Base-by-base conservation (phyloP, 2,329 filamentous ascomycete genomes). In the Corinectria fuckeliana region DNA sequence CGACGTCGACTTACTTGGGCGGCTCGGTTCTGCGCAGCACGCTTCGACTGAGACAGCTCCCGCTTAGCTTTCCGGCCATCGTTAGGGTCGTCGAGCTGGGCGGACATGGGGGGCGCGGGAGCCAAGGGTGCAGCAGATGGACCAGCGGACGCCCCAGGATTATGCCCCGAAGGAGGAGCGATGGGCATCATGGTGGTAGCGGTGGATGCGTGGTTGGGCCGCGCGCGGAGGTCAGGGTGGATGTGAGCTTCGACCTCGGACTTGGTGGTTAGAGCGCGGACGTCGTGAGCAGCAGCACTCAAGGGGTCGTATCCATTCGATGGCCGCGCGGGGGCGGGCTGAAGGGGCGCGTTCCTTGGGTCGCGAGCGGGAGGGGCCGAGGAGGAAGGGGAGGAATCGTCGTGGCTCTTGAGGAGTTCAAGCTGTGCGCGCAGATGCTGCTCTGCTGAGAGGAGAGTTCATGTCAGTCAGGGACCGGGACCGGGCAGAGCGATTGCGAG, bases 11-110 rank as follows among this genome's bases (percentile, higher is more conserved):
- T 73, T 85, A 97, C 95, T 88, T 99, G 95, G 53, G 95, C 95
- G 69, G 94, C 95, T 74, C 95, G 85, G 74, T 99, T 99, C 75
- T 99, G 95, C 9, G 95, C 95, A 25, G 95, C 95, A 67, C 95
- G 90, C 81, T 98, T 99, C 34, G 93, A 97, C 42, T 93, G 95
- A 23, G 93, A 97, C 61, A 99, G 80, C 78, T 97, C 94, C 53
- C 95, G 86, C 77, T 97, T 96, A 11, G 89, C 89, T 77, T 95
- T 94, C 50, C 89, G 84, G 63, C 88, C 85, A 63, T 91, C 78
- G 25, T 79, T 77, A 4, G 69, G 69, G 30, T 74, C 72, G 9
- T 69, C 62, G 5, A 70, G 61, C 18, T 71, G 61, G 9, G 67
- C 44, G 10, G 72, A 51, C 14, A 63, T 50, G 11, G 72, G 63